Evolutionary conservation across 371 early-diverging fungal genomes (phyloP), one percentile per base, ranked within the genome.

Genomic region (Phascolomyces articulosus): DNA sequence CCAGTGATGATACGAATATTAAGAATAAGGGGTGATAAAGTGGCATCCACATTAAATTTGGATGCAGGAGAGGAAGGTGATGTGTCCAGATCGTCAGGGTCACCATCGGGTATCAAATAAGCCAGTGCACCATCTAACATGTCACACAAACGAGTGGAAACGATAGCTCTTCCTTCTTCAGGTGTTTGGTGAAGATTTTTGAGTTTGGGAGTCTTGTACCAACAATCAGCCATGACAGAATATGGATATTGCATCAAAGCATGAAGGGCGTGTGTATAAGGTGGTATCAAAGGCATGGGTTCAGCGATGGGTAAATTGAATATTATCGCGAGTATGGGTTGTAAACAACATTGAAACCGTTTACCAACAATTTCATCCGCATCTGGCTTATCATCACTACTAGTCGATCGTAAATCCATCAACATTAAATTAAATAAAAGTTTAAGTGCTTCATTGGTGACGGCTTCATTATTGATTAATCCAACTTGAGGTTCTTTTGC

Each of bases 211-310:
- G n/a, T 53, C 74, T 70, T 62, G 81, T 49, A 67, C 85, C 87
- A 91, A 0, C 72, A 54, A 38, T 53, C 58, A 40, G 63, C 51
- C 29, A 75, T 73, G 10, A 69, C 72, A 9, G 60, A 55, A 64
- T 65, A 69, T 11, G 88, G 85, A 60, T 78, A 86, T 63, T 91
- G 89, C 77, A 92, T 81, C 27, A 92, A 66, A 0, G 85, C 82
- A 71, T 94, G 90, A 18, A 94, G 80, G 0, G 90, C 91, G 67
- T 92, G 91, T 9, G 89, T 85, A 49, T 88, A 83, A 34, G 95
- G 95, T 6, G 95, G 86, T 6, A 83, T 61, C 28, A 94, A 66
- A 7, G 92, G 89, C 28, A 85, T 76, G 21, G 88, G 83, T 3
- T 71, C 61, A 6, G 77, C 75, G 18, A 59, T 79, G n/a, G 85